Evolutionary conservation across 1,284 basidiomycete genomes (phyloP), one percentile per base, ranked within the genome.

Genomic region (Ceratobasidium sp.): DNA sequence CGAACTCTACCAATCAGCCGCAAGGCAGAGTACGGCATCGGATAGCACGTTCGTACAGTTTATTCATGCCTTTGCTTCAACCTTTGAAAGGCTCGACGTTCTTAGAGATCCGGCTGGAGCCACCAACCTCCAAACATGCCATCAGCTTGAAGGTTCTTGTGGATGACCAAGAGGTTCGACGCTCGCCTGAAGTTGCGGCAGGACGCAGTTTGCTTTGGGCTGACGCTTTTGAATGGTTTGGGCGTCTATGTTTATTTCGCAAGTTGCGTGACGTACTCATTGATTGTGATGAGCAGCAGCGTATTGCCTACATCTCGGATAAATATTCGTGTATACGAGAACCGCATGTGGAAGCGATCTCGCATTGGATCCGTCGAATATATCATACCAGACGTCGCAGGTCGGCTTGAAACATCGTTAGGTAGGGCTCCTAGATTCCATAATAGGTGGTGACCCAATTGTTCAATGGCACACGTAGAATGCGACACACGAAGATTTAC

Each of bases 291-390:
- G 40, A 11, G 40, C 9, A 43, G 40, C 9, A 43, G 9, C 40
- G 40, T 43, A 1, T 11, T 9, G 6, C 22, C 64, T 17, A 11
- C 5, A 17, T 66, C 64, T 34, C 19, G n/a, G 2, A 40, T 66
- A 19, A 29, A 46, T 8, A 32, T 68, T 34, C 49, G 51, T 32
- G 66, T 37, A 52, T 68, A 51, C 9, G 66, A 68, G 66, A 49
- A 68, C 17, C 66, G 54, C 22, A 7, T 34, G 13, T 22, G 52
- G 9, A 32, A 32, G 4, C 13, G 8, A 13, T 11, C 25, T 7
- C 40, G 67, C 3, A 25, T 40, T 5, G 34, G 52, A n/a, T n/a
- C 51, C 7, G 8, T 56, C 29, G 67, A 54, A 32, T 69, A 69
- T 56, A 19, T 8, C 6, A 22, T 69, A 22, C 8, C 51, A 19